Evolutionary conservation across 768 basidiomycete species (phyloP).

Genomic region (Naganishia vaughanmartiniae): DNA sequence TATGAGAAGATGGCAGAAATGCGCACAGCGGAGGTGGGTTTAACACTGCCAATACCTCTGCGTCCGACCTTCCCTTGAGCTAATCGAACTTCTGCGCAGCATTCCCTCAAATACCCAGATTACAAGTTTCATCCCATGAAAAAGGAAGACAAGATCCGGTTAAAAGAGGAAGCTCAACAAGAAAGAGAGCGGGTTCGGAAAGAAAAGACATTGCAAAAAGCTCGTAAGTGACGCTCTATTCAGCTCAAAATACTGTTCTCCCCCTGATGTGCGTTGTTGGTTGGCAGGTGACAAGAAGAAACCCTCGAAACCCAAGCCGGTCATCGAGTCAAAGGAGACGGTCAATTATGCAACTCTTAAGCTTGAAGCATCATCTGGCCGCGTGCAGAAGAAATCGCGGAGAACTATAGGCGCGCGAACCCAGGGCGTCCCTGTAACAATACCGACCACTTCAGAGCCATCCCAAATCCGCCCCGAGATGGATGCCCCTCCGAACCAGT

Average conservation of each 20-base stretch:
- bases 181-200: constrained; percentile 35
- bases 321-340: background rate
- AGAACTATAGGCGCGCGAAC: background rate
- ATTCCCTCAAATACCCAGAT: constrained; percentile 43
- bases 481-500: background rate
- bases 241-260: background rate
- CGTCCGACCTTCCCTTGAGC: background rate
- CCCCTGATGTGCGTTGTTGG: background rate
- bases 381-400: constrained; percentile 4
- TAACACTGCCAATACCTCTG: constrained; percentile 12
- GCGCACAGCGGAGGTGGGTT: constrained; percentile 51
- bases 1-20: constrained; percentile 47
- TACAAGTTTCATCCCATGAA: constrained; percentile 51
- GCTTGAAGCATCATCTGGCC: constrained; percentile 1
- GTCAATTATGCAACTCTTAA: background rate
- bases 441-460: background rate
- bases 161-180: constrained; percentile 40
- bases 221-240: background rate
- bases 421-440: too few relatives aligned
- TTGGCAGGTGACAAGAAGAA: constrained; percentile 11
- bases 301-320: background rate
- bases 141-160: constrained; percentile 42
- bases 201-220: constrained; percentile 1
- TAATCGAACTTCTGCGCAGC: constrained; percentile 31
- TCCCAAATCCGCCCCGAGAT: background rate